Percentiles rank a stretch among this genome's conserved stretches.
phyloP scores from a whole-genome alignment of 805 yeast species.

The Maudiozyma saulgeensis region DNA sequence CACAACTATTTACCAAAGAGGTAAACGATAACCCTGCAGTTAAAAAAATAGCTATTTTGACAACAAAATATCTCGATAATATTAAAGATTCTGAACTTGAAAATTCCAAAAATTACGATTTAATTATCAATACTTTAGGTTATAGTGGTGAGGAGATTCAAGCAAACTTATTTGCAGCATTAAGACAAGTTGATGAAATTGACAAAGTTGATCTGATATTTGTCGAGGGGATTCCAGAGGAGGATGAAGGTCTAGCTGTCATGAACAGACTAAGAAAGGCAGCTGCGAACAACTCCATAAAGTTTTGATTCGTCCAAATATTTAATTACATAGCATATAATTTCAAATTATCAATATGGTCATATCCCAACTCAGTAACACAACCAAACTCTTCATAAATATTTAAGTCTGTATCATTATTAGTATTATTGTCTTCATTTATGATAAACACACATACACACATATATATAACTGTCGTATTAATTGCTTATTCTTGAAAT shows the following conservation, averaged over 20 bases:
- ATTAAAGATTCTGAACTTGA: background rate
- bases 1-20: slow-evolving; percentile 14
- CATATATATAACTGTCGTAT: background rate
- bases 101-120: background rate
- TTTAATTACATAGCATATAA: background rate
- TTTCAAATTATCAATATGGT: background rate
- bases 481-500: background rate
- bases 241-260: slow-evolving; percentile 81
- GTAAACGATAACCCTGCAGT: slow-evolving; percentile 8
- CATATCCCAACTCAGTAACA: background rate
- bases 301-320: background rate
- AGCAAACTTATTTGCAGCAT: slow-evolving; percentile 56
- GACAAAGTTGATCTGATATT: slow-evolving; percentile 57
- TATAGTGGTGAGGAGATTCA: slow-evolving; percentile 49
- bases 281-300: slow-evolving; percentile 8
- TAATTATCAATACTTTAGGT: slow-evolving; percentile 33
- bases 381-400: background rate
- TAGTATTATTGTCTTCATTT: background rate
- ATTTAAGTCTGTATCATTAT: background rate
- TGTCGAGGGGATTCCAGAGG: slow-evolving; percentile 73
- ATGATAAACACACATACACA: background rate
- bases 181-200: slow-evolving; percentile 67
- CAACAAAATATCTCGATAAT: slow-evolving; percentile 27
- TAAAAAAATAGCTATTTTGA: slow-evolving; percentile 44
- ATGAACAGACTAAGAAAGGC: slow-evolving; percentile 63